Evolutionary conservation across 163 green algal species (phyloP).

Genomic region (Prototheca wickerhamii): DNA sequence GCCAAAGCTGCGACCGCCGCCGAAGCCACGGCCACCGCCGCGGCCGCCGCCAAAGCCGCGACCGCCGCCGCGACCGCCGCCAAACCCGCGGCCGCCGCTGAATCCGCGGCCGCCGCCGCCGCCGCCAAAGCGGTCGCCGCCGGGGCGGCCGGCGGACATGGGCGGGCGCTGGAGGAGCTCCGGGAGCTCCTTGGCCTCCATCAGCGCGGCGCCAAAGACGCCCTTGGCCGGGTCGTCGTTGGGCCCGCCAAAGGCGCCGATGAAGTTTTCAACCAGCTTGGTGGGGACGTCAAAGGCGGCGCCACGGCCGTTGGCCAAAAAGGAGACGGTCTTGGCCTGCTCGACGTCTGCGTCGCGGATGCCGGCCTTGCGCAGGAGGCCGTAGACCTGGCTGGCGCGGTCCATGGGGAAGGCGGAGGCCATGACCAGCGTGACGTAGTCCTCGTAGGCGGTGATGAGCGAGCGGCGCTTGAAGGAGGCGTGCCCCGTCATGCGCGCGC

Average conservation of each 20-base stretch:
- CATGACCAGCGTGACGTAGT: slow-evolving; percentile 75
- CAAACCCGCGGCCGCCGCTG: slow-evolving; percentile 10
- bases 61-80: slow-evolving; percentile 23
- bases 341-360: slow-evolving; percentile 54
- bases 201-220: slow-evolving; percentile 15
- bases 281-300: slow-evolving; percentile 89
- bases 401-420: slow-evolving; percentile 27
- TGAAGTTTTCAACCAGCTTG: slow-evolving; percentile 36
- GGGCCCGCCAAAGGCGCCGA: not conserved
- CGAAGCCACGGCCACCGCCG: not conserved
- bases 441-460: slow-evolving; percentile 81
- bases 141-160: not conserved
- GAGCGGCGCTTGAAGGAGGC: slow-evolving; percentile 67
- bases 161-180: slow-evolving; percentile 21
- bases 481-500: slow-evolving; percentile 82
- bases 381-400: slow-evolving; percentile 43
- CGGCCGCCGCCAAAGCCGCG: slow-evolving; percentile 8
- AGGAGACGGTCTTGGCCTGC: slow-evolving; percentile 69
- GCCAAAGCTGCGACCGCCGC: not conserved
- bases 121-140: slow-evolving; percentile 7
- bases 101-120: slow-evolving; percentile 12
- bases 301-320: slow-evolving; percentile 67
- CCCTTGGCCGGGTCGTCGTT: slow-evolving; percentile 17
- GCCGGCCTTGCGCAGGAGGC: slow-evolving; percentile 60
- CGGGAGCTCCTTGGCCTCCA: slow-evolving; percentile 27